These are phyloP conservation scores for Caulochytrium protostelioides DNA, from an alignment of 371 early-diverging fungal genomes.

Conservation along the genomic window DNA sequence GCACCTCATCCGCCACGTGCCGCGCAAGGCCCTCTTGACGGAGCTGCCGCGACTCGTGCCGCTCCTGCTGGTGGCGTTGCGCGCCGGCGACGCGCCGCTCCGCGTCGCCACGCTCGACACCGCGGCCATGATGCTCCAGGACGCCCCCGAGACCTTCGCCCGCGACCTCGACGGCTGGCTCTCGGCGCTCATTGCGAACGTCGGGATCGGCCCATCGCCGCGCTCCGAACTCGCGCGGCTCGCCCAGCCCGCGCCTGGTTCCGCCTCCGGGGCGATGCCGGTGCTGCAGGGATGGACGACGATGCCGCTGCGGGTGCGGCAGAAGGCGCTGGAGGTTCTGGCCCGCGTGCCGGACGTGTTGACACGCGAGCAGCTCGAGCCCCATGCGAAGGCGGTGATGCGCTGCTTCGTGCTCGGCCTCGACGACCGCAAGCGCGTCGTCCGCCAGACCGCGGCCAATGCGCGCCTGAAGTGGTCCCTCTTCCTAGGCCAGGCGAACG, in stretches of 20 bases:
- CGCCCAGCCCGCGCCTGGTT: no score
- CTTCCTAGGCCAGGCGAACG: no score
- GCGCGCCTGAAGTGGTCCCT: constrained; percentile 63
- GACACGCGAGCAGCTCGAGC: constrained; percentile 31
- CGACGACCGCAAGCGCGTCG: constrained; percentile 72
- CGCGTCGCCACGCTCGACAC: constrained; percentile 55
- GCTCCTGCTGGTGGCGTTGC: constrained; percentile 44
- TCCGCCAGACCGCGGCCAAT: constrained; percentile 67
- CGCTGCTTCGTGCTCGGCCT: no score
- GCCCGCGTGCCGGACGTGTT: constrained; percentile 41
- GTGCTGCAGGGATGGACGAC: no score
- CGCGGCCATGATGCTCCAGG: constrained; percentile 32
- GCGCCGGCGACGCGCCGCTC: constrained; percentile 33
- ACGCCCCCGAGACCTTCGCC: constrained; percentile 37
- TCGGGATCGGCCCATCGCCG: no score
- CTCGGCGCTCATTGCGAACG: constrained; percentile 21
- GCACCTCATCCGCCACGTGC: constrained; percentile 51
- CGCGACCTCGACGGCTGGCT: constrained; percentile 29
- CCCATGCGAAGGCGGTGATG: constrained; percentile 37
- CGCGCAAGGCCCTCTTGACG: constrained; percentile 52
- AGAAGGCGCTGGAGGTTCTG: constrained; percentile 44
- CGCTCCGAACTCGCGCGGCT: no score
- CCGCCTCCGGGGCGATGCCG: no score
- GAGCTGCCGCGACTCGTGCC: constrained; percentile 56
- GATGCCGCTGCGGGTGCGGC: no score